A percentile compares a stretch with the other conserved stretches of the same genome.
These are phyloP conservation scores for Meripilus lineatus DNA, from an alignment of 1,284 basidiomycete species.

Conservation along the genomic window DNA sequence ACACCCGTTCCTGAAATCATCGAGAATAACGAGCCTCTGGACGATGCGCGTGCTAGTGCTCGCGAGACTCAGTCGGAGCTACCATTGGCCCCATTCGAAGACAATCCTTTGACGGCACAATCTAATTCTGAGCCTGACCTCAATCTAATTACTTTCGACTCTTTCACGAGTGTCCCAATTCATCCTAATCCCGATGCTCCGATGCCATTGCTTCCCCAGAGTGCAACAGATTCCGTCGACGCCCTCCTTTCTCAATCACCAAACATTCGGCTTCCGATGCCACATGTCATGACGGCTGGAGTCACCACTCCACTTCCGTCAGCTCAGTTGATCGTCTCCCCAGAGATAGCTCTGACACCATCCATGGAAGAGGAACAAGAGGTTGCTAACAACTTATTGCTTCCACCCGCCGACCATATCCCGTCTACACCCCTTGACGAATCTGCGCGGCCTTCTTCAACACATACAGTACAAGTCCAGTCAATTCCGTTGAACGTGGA, in stretches of 20 bases:
- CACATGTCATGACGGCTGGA: background rate
- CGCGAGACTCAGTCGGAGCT: too few species aligned
- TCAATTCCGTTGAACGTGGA: too few species aligned
- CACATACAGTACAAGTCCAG: too few species aligned
- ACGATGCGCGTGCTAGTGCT: too few species aligned
- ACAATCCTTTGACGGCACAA: background rate
- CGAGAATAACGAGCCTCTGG: too few species aligned
- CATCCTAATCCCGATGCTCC: conserved; percentile 3
- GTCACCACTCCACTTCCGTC: background rate
- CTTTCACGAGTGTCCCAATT: conserved; percentile 21
- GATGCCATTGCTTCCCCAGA: conserved; percentile 1
- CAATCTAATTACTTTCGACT: conserved; percentile 40
- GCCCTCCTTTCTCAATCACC: conserved; percentile 36
- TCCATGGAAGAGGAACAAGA: too few species aligned
- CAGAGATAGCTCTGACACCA: too few species aligned
- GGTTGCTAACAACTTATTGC: too few species aligned
- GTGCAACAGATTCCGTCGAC: conserved; percentile 27
- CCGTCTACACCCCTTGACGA: too few species aligned
- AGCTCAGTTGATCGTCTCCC: too few species aligned
- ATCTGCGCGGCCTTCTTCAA: too few species aligned
- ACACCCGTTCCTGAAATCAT: background rate
- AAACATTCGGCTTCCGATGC: background rate
- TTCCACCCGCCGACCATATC: too few species aligned
- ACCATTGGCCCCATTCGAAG: background rate
- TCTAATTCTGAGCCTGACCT: conserved; percentile 7